Evolutionary conservation across 192 early-diverging fungal species (phyloP), one percentile per base, ranked within the genome.

Genomic region (Mortierella alpina): DNA sequence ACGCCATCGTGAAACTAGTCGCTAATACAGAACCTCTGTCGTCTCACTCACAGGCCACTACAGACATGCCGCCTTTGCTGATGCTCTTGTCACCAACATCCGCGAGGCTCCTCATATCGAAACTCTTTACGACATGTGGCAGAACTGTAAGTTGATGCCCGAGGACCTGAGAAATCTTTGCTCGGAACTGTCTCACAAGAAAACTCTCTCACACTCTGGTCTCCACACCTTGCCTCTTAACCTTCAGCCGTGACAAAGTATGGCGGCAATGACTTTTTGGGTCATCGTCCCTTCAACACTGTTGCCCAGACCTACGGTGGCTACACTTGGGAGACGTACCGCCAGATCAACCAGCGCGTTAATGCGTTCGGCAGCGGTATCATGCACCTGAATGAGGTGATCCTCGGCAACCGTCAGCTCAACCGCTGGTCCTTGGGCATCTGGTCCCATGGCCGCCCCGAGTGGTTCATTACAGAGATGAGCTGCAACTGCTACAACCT

Each of bases 241-340:
- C 6, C 23, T 61, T 14, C 61, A 91, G 91, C 89, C 14, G 84
- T 88, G 48, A 88, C 84, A 55, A 72, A 70, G 41, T 88, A 84
- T 39, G 83, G 79, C 60, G 83, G 90, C 63, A 77, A 73, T 40
- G 87, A 87, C 46, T 94, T 90, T 69, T 73, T 95, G 20, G 94
- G 92, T 22, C 86, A 86, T 54, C 91, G 94, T 59, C 68, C 86
- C 3, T 86, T 86, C 68, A 86, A 91, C 80, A 80, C 83, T 13
- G 82, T 84, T 18, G 85, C 90, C 13, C 87, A 90, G 72, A 86
- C 83, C 23, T 88, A 88, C 79, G 93, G 90, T 56, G 82, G 83
- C 15, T 95, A 88, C 82, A 82, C 85, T 18, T 95, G 93, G 93
- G 83, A 90, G 68, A 92, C 91, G 6, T 95, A 93, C 63, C 82